These are phyloP conservation scores for Zasmidium cellare DNA, from an alignment of 2,329 filamentous ascomycete genomes.

Conservation along the genomic window DNA sequence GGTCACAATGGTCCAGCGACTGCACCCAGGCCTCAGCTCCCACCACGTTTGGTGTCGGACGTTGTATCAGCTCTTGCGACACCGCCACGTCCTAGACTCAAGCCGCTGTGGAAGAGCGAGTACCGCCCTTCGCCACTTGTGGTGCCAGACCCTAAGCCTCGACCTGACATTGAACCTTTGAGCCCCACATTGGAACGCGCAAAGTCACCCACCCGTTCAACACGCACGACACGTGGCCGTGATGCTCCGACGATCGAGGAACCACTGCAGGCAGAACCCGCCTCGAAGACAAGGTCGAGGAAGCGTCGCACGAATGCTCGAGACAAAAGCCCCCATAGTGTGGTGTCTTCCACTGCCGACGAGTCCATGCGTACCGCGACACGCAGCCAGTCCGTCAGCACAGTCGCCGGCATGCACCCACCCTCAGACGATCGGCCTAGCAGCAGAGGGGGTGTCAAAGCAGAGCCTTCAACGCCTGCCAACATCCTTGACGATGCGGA, in stretches of 20 bases:
- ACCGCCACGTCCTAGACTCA: constrained; percentile 21
- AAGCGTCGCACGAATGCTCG: constrained; percentile 18
- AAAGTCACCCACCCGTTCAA: constrained; percentile 16
- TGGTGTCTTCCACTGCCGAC: constrained; percentile 48
- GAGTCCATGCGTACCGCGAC: constrained; percentile 47
- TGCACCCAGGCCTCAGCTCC: constrained; percentile 21
- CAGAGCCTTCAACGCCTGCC: constrained; percentile 48
- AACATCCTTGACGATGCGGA: constrained; percentile 42
- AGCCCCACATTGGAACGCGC: constrained; percentile 34
- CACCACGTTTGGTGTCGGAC: constrained; percentile 21
- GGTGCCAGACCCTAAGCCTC: constrained; percentile 20
- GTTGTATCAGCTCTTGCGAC: constrained; percentile 31
- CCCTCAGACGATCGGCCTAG: constrained; percentile 41
- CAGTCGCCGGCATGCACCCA: constrained; percentile 44
- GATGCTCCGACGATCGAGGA: constrained; percentile 17
- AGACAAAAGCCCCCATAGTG: constrained; percentile 37
- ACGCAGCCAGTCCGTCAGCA: constrained; percentile 51
- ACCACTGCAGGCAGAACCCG: constrained; percentile 11
- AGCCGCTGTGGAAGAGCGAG: constrained; percentile 33
- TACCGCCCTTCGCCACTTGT: constrained; percentile 24
- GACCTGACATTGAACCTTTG: constrained; percentile 35
- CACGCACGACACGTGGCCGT: constrained; percentile 11
- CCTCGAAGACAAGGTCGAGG: constrained; percentile 12
- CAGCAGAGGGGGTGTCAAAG: constrained; percentile 44
- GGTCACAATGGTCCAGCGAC: constrained; percentile 25